Conservation (phyloP, 192 early-diverging fungal species). For the Dissophora globulifera region DNA sequence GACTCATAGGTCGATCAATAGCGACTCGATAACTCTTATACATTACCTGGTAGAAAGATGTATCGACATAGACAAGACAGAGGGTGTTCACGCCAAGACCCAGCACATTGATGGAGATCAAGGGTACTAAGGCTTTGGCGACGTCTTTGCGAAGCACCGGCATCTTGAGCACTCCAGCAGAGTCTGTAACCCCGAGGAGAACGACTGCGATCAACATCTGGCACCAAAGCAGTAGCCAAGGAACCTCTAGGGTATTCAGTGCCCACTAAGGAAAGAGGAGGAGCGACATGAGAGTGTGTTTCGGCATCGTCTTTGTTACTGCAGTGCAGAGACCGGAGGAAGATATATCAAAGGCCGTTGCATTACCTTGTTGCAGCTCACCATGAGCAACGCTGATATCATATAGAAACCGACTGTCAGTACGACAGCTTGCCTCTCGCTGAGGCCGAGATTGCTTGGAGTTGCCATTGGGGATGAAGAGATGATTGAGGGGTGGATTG, state of each 20-base stretch:
- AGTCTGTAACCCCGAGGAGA: conserved; percentile 44
- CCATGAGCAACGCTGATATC: conserved; percentile 53
- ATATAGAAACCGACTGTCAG: conserved; percentile 34
- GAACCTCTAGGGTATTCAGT: conserved; percentile 58
- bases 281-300: no score
- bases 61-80: conserved; percentile 68
- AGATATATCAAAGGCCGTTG: no score
- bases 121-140: conserved; percentile 45
- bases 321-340: no score
- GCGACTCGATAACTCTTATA: not conserved
- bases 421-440: conserved; percentile 27
- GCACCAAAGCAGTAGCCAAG: conserved; percentile 64
- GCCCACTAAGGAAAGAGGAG: conserved; percentile 59
- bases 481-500: no score
- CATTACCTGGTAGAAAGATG: conserved; percentile 67
- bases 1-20: not conserved
- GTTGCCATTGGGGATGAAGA: conserved; percentile 4
- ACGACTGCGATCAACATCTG: conserved; percentile 65
- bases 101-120: conserved; percentile 66
- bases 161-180: conserved; percentile 50
- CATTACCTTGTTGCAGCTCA: conserved; percentile 61
- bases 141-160: conserved; percentile 52
- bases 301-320: no score
- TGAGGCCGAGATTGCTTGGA: conserved; percentile 16
- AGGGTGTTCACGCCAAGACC: conserved; percentile 68